These are phyloP conservation scores for Lepraria neglecta DNA, from an alignment of 495 filamentous ascomycete species.

Conservation along the genomic window DNA sequence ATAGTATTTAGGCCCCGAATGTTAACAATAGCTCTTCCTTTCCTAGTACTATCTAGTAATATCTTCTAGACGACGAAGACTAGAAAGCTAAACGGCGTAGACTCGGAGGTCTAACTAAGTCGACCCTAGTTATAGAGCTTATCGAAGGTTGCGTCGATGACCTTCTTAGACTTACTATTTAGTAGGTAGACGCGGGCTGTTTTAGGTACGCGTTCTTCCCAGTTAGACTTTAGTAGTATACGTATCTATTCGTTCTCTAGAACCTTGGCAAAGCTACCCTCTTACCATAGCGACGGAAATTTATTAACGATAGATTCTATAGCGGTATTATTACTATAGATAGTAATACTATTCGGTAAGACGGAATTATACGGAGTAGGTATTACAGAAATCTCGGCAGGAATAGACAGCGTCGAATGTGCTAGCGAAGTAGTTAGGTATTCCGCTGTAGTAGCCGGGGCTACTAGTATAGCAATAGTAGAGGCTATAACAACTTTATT, in stretches of 20 bases:
- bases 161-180: neutral
- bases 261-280: neutral
- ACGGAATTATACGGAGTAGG: neutral
- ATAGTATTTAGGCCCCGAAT: neutral
- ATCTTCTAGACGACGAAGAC: neutral
- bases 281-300: neutral
- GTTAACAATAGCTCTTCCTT: neutral
- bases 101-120: neutral
- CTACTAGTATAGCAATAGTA: too few species aligned
- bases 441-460: too few species aligned
- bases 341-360: neutral
- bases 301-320: neutral
- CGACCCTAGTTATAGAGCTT: neutral
- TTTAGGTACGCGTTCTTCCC: neutral
- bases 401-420: neutral
- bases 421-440: too few species aligned
- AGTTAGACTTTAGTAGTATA: too few species aligned
- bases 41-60: neutral
- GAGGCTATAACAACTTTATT: too few species aligned
- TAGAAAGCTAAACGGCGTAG: neutral
- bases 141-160: neutral
- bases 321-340: neutral
- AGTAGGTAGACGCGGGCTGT: neutral
- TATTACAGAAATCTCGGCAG: neutral
- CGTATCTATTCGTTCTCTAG: too few species aligned